Conservation (phyloP, 2,329 filamentous ascomycete genomes). For the Monilinia polystroma region DNA sequence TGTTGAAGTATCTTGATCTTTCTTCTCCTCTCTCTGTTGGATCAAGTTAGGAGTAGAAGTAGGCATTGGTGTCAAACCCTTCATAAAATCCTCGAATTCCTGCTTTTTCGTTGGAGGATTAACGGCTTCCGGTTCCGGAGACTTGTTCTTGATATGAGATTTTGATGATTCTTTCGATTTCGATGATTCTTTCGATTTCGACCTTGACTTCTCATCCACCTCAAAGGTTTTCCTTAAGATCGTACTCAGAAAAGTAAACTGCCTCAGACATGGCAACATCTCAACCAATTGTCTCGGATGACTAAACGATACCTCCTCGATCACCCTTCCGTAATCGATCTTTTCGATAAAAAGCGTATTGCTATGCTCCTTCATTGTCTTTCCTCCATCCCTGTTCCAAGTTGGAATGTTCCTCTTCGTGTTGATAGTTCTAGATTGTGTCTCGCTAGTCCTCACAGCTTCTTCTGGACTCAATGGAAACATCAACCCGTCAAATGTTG, state of each 20-base stretch:
- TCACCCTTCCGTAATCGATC: slow-evolving; percentile 65
- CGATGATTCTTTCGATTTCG: neutral
- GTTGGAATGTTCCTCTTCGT: slow-evolving; percentile 50
- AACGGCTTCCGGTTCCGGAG: neutral
- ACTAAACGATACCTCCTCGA: slow-evolving; percentile 70
- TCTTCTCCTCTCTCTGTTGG: neutral
- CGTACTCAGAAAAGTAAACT: slow-evolving; percentile 69
- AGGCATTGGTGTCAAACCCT: neutral
- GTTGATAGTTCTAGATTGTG: slow-evolving; percentile 51
- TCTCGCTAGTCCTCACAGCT: slow-evolving; percentile 52
- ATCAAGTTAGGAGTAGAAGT: slow-evolving; percentile 24
- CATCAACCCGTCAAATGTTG: slow-evolving; percentile 52
- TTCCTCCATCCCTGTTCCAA: slow-evolving; percentile 36
- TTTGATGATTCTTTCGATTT: neutral
- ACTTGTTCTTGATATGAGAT: no score
- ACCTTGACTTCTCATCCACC: slow-evolving; percentile 8
- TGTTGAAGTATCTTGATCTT: neutral
- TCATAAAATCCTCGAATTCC: slow-evolving; percentile 39
- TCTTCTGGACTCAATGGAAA: slow-evolving; percentile 49
- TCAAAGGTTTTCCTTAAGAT: slow-evolving; percentile 62
- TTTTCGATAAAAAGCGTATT: slow-evolving; percentile 71
- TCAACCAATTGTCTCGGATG: slow-evolving; percentile 75
- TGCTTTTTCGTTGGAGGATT: slow-evolving; percentile 32
- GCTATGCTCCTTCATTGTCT: slow-evolving; percentile 43
- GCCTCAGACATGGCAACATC: slow-evolving; percentile 71